These are phyloP conservation scores for Lactarius sp. DNA, from an alignment of 768 basidiomycete species.

Conservation along the genomic window DNA sequence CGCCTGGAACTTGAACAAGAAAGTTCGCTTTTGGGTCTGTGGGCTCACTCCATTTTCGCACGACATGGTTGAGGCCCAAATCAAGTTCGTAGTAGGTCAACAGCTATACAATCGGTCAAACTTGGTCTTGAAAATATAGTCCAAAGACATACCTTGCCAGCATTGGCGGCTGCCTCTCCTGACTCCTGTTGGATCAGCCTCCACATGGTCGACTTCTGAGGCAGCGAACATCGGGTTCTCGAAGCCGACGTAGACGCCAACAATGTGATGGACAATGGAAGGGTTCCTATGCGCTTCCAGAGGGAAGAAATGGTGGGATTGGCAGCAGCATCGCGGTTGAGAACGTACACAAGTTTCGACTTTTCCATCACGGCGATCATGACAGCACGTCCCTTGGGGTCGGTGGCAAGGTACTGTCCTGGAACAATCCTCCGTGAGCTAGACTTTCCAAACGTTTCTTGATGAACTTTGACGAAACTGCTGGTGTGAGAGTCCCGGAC, in stretches of 20 bases:
- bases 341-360: constrained; percentile 94
- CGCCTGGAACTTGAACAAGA: constrained; percentile 96
- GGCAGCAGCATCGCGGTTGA: constrained; percentile 94
- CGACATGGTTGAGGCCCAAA: constrained; percentile 95
- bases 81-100: constrained; percentile 98
- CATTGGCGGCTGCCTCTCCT: constrained; percentile 87
- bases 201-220: constrained; percentile 92
- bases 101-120: constrained; percentile 49
- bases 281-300: constrained; percentile 95
- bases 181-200: constrained; percentile 94
- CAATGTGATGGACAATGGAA: constrained; percentile 93
- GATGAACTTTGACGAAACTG: no score
- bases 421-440: constrained; percentile 94
- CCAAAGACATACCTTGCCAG: no score
- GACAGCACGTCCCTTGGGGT: constrained; percentile 92
- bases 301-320: constrained; percentile 98
- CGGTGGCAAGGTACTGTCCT: constrained; percentile 92
- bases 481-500: constrained; percentile 84
- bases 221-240: constrained; percentile 98
- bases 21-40: constrained; percentile 93
- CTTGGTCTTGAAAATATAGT: background rate
- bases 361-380: constrained; percentile 96
- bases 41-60: constrained; percentile 97
- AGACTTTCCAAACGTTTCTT: constrained; percentile 96
- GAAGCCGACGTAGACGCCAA: constrained; percentile 96